Evolutionary conservation across 2,329 filamentous ascomycete species (phyloP).

Genomic region (Fusarium sp.): DNA sequence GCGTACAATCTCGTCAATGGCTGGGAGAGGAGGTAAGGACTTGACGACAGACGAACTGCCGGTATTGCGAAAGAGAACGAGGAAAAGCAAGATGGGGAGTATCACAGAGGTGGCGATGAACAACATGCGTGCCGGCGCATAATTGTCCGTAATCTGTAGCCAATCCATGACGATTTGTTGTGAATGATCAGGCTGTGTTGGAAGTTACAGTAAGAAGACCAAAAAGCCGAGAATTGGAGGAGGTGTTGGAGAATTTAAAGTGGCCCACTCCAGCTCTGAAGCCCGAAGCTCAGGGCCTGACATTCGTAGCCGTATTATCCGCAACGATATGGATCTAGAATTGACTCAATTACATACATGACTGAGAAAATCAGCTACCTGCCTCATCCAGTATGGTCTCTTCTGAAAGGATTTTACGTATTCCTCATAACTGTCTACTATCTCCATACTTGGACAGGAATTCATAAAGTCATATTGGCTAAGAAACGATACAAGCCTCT

Average conservation of each 20-base stretch:
- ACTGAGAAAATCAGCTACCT: no score
- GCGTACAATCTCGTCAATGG: conserved; percentile 43
- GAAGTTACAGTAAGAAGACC: neutral
- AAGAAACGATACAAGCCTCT: no score
- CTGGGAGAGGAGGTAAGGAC: conserved; percentile 25
- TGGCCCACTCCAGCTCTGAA: neutral
- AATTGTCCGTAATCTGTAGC: neutral
- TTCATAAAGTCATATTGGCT: no score
- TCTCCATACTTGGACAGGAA: no score
- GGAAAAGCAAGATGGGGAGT: conserved; percentile 22
- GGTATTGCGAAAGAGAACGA: conserved; percentile 15
- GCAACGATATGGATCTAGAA: no score
- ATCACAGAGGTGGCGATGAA: conserved; percentile 1
- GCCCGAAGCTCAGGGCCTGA: neutral
- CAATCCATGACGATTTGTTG: conserved; percentile 13
- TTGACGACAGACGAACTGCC: neutral
- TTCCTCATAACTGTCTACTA: no score
- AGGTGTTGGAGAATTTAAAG: neutral
- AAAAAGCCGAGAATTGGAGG: neutral
- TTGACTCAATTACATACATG: no score
- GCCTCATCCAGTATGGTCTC: no score
- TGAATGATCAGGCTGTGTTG: neutral
- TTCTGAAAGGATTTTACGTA: no score
- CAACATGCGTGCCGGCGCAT: conserved; percentile 10
- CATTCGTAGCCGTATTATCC: neutral